Percentiles rank a stretch among this genome's conserved stretches.
Evolutionary conservation across 2,329 filamentous ascomycete genomes (phyloP).

Genomic region (Pseudocercospora fijiensis): DNA sequence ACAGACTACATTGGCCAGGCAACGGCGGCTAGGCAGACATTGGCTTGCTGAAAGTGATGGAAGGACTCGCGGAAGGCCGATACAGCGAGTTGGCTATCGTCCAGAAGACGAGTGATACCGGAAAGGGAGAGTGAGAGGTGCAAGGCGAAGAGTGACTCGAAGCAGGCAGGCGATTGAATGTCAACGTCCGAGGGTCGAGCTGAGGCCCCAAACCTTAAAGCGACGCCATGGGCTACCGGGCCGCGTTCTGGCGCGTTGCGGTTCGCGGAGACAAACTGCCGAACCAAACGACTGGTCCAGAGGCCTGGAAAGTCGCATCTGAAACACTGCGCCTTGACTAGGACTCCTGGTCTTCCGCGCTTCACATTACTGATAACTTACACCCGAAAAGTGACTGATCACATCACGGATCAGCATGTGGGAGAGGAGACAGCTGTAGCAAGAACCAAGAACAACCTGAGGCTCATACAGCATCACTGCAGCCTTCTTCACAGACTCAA

Average conservation of each 20-base stretch:
- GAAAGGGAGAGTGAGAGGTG: not conserved
- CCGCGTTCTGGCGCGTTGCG: not conserved
- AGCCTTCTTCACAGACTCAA: too few species aligned
- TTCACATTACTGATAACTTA: too few species aligned
- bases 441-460: too few species aligned
- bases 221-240: not conserved
- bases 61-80: not conserved
- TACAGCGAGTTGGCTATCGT: not conserved
- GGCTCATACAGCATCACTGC: too few species aligned
- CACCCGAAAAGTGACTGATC: not conserved
- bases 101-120: not conserved
- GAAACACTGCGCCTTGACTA: not conserved
- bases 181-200: not conserved
- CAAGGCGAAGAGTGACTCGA: not conserved
- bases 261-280: not conserved
- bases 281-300: not conserved
- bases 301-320: not conserved
- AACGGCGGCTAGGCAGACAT: constrained; percentile 3
- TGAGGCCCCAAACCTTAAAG: not conserved
- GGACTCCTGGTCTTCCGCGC: not conserved
- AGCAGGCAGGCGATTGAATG: not conserved
- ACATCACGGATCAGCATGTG: not conserved
- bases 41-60: not conserved
- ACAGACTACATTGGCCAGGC: not conserved
- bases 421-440: too few species aligned